Evolutionary conservation across 257 asterid species (phyloP).

Genomic region (Osmanthus fragrans): DNA sequence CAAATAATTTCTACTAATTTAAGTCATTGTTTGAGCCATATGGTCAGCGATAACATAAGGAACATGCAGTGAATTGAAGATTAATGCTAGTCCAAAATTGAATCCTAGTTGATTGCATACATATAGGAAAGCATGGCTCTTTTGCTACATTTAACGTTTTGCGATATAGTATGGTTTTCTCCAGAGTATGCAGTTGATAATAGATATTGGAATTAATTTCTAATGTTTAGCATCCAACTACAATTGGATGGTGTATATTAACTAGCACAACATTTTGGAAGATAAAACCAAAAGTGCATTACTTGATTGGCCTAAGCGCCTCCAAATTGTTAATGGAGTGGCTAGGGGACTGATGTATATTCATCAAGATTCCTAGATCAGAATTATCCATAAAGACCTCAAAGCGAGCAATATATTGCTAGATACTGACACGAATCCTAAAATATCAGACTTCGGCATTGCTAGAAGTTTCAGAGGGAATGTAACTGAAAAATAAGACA

Average conservation of each 20-base stretch:
- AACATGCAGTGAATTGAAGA: too few species aligned
- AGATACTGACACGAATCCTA: slow-evolving; percentile 49
- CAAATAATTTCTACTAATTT: too few species aligned
- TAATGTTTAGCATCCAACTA: too few species aligned
- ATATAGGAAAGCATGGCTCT: not conserved
- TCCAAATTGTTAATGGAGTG: slow-evolving; percentile 41
- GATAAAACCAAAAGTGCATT: slow-evolving; percentile 24
- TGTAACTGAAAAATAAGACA: slow-evolving; percentile 47
- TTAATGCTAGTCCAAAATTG: not conserved
- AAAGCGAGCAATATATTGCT: slow-evolving; percentile 60
- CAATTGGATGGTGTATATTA: too few species aligned
- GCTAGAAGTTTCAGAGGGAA: slow-evolving; percentile 45
- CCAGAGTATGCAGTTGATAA: not conserved
- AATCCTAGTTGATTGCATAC: not conserved
- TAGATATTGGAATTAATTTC: too few species aligned
- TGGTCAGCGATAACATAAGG: not conserved
- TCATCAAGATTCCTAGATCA: slow-evolving; percentile 56
- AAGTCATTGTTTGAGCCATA: too few species aligned
- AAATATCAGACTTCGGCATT: slow-evolving; percentile 59
- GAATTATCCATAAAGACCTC: slow-evolving; percentile 50
- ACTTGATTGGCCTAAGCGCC: slow-evolving; percentile 51
- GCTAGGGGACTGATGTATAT: slow-evolving; percentile 52
- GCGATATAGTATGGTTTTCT: not conserved
- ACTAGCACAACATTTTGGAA: slow-evolving; percentile 18
- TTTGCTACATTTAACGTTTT: not conserved